Evolutionary conservation across 441 rosid genomes (phyloP).

Genomic region (Brassica balearica): DNA sequence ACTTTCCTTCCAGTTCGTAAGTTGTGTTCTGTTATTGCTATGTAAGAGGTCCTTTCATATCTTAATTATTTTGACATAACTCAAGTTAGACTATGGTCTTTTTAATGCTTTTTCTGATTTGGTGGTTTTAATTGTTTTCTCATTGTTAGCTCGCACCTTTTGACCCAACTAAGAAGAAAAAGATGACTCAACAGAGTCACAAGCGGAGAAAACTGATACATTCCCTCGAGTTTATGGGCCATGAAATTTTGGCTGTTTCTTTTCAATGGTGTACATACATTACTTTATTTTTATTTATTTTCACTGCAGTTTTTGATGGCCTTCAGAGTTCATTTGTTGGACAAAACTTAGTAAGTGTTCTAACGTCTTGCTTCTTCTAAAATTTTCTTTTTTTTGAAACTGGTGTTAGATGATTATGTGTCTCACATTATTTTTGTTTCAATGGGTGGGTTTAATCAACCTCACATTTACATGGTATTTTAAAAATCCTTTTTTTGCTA

Average conservation of each 20-base stretch:
- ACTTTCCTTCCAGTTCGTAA: neutral
- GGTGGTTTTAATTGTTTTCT: neutral
- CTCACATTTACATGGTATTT: neutral
- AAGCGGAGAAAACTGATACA: neutral
- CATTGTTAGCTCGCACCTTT: neutral
- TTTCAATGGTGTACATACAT: neutral
- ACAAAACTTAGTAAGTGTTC: neutral
- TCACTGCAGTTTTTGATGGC: too few species aligned
- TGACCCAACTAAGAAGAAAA: too few species aligned
- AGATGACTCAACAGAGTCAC: neutral
- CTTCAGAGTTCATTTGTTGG: neutral
- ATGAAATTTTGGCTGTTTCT: neutral
- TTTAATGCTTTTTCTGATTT: neutral
- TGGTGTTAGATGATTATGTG: neutral
- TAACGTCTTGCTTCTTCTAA: neutral
- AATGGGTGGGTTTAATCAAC: neutral
- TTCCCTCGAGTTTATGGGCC: neutral
- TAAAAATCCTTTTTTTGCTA: neutral
- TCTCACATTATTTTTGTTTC: too few species aligned
- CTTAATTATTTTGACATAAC: neutral
- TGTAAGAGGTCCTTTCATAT: neutral
- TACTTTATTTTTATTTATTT: too few species aligned
- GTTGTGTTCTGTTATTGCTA: neutral
- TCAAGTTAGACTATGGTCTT: neutral
- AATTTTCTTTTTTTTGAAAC: too few species aligned